Percentiles rank a stretch among this genome's conserved stretches.
phyloP scores from a whole-genome alignment of 257 asterid genomes.

The Penstemon eatonii region DNA sequence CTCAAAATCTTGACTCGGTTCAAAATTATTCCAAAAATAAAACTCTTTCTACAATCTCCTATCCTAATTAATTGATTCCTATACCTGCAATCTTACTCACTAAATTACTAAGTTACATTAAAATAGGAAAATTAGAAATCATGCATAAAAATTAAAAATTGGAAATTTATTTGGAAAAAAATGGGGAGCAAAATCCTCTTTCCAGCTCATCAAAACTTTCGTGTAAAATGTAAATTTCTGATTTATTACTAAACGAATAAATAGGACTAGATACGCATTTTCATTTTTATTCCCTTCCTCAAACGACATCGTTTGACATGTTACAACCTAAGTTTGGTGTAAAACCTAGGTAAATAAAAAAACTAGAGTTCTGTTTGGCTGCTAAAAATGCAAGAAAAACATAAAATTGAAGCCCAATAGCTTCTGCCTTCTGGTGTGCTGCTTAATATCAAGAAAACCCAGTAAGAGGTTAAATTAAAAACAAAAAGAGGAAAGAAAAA shows the following conservation, averaged over 20 bases:
- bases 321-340: slow-evolving; percentile 29
- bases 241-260: slow-evolving; percentile 16
- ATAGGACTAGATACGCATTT: slow-evolving; percentile 28
- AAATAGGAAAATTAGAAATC: background rate
- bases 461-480: background rate
- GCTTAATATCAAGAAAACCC: slow-evolving; percentile 15
- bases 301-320: slow-evolving; percentile 36
- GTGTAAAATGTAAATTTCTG: slow-evolving; percentile 16
- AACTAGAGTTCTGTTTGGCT: slow-evolving; percentile 13
- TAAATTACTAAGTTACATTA: background rate
- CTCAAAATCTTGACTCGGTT: slow-evolving; percentile 17
- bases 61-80: slow-evolving; percentile 23
- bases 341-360: slow-evolving; percentile 1
- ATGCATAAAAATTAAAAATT: background rate
- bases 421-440: background rate
- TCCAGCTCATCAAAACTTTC: slow-evolving; percentile 32
- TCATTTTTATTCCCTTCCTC: background rate
- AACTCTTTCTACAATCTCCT: slow-evolving; percentile 31
- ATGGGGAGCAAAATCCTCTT: background rate
- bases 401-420: background rate
- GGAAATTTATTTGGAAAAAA: slow-evolving; percentile 4
- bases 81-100: background rate
- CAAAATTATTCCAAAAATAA: slow-evolving; percentile 30
- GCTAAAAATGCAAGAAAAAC: background rate
- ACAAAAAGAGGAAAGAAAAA: background rate